A percentile compares a stretch with the other conserved stretches of the same genome.
Evolutionary conservation across 1,139 yeast species (phyloP).

Genomic region (Nakaseomyces nivariensis): DNA sequence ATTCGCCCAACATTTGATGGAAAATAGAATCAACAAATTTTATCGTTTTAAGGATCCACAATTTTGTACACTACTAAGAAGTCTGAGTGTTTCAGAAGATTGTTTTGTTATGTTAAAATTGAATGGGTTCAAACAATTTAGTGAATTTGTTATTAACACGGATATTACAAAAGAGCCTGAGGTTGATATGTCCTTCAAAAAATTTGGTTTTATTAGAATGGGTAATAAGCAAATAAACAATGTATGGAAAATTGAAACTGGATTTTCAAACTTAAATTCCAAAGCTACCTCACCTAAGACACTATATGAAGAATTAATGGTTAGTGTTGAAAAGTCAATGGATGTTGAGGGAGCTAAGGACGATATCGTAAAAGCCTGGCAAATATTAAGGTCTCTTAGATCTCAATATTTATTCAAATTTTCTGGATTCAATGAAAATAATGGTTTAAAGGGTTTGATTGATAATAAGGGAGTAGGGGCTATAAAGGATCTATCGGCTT

Average conservation of each 20-base stretch:
- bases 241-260: constrained; percentile 26
- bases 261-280: constrained; percentile 16
- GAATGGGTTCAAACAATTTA: constrained; percentile 19
- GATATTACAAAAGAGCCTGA: constrained; percentile 3
- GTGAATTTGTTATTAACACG: constrained; percentile 9
- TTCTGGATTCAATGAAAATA: constrained; percentile 19
- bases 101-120: constrained; percentile 14
- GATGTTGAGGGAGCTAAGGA: constrained; percentile 9
- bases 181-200: constrained; percentile 19
- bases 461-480: constrained; percentile 5
- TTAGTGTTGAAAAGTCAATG: not conserved
- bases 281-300: constrained; percentile 10
- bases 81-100: constrained; percentile 13
- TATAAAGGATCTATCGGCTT: constrained; percentile 6
- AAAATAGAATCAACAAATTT: constrained; percentile 17
- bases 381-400: constrained; percentile 21
- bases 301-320: constrained; percentile 8
- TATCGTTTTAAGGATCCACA: constrained; percentile 20
- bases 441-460: constrained; percentile 23
- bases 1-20: constrained; percentile 15
- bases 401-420: constrained; percentile 21
- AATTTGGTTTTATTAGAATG: constrained; percentile 25
- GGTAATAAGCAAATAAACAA: constrained; percentile 26
- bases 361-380: constrained; percentile 25
- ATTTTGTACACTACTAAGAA: constrained; percentile 13